Conservation (phyloP, 2,329 filamentous ascomycete genomes). For the Botrytis sinoallii region DNA sequence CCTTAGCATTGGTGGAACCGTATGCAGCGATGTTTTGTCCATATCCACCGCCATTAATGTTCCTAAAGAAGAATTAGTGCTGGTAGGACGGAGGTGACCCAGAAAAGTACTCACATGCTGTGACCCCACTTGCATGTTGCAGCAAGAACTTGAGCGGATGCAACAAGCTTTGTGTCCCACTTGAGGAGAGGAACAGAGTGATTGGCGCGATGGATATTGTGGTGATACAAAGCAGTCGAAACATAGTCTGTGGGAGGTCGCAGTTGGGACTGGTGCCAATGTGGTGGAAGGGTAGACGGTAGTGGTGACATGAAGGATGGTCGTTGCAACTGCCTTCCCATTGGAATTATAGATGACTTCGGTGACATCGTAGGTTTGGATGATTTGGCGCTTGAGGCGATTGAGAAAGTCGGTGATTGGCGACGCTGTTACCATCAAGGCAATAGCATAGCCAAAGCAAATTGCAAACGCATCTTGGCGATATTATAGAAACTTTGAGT, state of each 20-base stretch:
- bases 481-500: neutral
- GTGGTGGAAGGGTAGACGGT: constrained; percentile 19
- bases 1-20: constrained; percentile 43
- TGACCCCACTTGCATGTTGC: constrained; percentile 22
- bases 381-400: constrained; percentile 7
- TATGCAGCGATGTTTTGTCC: constrained; percentile 87
- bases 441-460: constrained; percentile 8
- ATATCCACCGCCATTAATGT: constrained; percentile 60
- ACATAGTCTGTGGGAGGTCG: constrained; percentile 20
- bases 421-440: constrained; percentile 14
- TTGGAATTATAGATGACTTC: constrained; percentile 15
- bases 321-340: constrained; percentile 15
- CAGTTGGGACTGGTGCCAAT: constrained; percentile 15
- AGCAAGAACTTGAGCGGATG: constrained; percentile 20
- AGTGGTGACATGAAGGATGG: constrained; percentile 13
- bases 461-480: constrained; percentile 17
- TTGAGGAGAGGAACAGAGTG: constrained; percentile 17
- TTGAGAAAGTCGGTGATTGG: constrained; percentile 8
- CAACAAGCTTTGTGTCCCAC: constrained; percentile 17
- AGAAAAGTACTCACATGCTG: constrained; percentile 57
- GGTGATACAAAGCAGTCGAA: constrained; percentile 19
- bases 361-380: constrained; percentile 18
- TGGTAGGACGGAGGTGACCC: neutral
- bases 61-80: constrained; percentile 36
- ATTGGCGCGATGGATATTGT: constrained; percentile 20